Conservation (phyloP, 176 grass and related monocot genomes). For the Cenchrus americanus region DNA sequence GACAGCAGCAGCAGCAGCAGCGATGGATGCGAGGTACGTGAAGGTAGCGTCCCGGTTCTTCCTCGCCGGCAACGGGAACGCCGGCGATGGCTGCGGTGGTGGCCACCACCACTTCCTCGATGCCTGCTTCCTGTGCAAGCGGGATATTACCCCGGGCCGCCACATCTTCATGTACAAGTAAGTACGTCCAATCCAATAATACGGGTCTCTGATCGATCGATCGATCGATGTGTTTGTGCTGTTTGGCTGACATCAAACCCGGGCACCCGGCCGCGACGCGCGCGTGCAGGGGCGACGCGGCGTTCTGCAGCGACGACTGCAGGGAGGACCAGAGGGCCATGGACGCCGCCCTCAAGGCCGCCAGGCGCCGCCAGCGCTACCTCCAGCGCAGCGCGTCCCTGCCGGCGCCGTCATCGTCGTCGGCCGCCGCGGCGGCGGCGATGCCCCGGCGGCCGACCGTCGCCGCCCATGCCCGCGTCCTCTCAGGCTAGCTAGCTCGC, state of each 20-base stretch:
- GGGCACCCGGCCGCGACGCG: too few relatives aligned
- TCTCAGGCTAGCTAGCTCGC: conserved; percentile 12
- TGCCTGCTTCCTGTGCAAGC: conserved; percentile 74
- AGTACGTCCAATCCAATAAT: not conserved
- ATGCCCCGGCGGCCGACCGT: conserved; percentile 42
- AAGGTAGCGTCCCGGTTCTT: conserved; percentile 41
- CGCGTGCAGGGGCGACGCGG: conserved; percentile 51
- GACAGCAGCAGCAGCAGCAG: too few relatives aligned
- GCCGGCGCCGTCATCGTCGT: not conserved
- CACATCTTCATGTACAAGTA: conserved; percentile 81
- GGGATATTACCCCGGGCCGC: conserved; percentile 34
- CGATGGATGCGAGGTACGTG: conserved; percentile 35
- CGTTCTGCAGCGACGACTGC: conserved; percentile 77
- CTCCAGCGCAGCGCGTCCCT: not conserved
- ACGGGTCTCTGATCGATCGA: too few relatives aligned
- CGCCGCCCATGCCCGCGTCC: conserved; percentile 11
- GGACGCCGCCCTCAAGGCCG: conserved; percentile 60
- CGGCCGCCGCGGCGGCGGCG: not conserved
- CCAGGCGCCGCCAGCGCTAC: conserved; percentile 39
- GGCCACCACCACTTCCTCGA: conserved; percentile 46
- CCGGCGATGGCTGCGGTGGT: too few relatives aligned
- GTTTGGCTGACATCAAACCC: too few relatives aligned
- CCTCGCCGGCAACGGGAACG: not conserved
- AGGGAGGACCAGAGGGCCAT: conserved; percentile 70
- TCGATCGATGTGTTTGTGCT: too few relatives aligned